Percentiles rank a stretch among this genome's conserved stretches.
Conservation (phyloP, 768 basidiomycete species). For the Pleurotus eryngii region DNA sequence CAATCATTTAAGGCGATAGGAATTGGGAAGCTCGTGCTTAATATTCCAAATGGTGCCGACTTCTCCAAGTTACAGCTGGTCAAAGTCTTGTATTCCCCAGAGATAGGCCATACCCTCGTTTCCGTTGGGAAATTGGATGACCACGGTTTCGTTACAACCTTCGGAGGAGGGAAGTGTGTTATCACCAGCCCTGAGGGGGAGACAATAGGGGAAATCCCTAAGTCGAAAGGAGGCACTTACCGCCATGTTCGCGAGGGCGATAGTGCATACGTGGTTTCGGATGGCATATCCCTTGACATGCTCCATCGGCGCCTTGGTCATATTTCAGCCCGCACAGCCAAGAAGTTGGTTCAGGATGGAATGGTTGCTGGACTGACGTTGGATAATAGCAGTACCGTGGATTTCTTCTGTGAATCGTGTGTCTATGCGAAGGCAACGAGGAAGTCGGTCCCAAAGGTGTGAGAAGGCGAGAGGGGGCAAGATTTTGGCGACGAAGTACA, state of each 20-base stretch:
- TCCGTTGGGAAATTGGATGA: conserved; percentile 34
- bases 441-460: conserved; percentile 28
- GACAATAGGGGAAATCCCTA: conserved; percentile 18
- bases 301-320: conserved; percentile 33
- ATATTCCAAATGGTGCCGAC: conserved; percentile 15
- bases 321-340: conserved; percentile 21
- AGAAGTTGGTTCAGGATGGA: conserved; percentile 21
- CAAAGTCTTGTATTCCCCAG: conserved; percentile 25
- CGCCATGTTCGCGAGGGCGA: conserved; percentile 17
- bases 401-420: conserved; percentile 40
- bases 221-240: conserved; percentile 21
- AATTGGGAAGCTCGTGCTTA: conserved; percentile 18
- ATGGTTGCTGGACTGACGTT: conserved; percentile 27
- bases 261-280: conserved; percentile 8
- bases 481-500: conserved; percentile 34
- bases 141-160: conserved; percentile 21
- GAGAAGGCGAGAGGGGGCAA: conserved; percentile 20
- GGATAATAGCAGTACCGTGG: conserved; percentile 10
- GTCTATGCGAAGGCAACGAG: conserved; percentile 37
- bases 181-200: conserved; percentile 17
- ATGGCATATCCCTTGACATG: conserved; percentile 23
- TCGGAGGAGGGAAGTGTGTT: conserved; percentile 25
- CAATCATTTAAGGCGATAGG: conserved; percentile 17
- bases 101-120: conserved; percentile 34
- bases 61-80: conserved; percentile 14